Base-by-base conservation (phyloP, 179 eudicot genomes). In the Sideroxylon spinosum region DNA sequence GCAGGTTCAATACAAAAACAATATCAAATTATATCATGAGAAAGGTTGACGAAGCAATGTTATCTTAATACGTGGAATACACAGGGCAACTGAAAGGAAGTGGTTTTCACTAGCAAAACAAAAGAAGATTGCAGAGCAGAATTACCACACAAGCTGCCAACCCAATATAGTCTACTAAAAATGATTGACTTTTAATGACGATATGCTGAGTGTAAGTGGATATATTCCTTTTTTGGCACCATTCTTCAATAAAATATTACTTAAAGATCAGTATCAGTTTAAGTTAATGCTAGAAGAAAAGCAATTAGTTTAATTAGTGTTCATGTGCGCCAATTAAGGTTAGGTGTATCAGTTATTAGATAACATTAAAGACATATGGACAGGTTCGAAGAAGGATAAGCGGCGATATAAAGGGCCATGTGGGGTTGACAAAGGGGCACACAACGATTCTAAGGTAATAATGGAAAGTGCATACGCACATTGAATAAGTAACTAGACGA, bases 1-100 rank as follows among this genome's bases (percentile, higher is more conserved):
- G 93, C 89, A 85, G 73, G 20, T 69, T 50, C 76, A 59, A 56
- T 37, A 20, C 17, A 52, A 17, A 20, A 19, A 65, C 50, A 67
- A 20, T 52, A 65, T 50, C 62, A 76, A 52, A 49, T 25, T 19
- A 64, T 23, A 49, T 1, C 19, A 73, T n/a, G 50, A 0, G 3
- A 62, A n/a, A 13, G 44, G 48, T 20, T 53, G 28, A 65, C 12
- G 26, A 50, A 75, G 25, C 46, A 48, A 48, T 63, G 59, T 14
- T 20, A 75, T 59, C 22, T 62, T 48, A 62, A 60, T 12, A 23
- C n/a, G 5, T 23, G 0, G 16, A 25, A 72, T 7, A 55, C 13
- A 12, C 10, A 49, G 20, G 32, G 49, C 16, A 29, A 16, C 20
- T 17, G 23, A 55, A 53, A 73, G 74, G 9, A 56, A 56, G 46